Evolutionary conservation across 352 stramenopile genomes (phyloP).

Genomic region (Phytopythium delawarense): DNA sequence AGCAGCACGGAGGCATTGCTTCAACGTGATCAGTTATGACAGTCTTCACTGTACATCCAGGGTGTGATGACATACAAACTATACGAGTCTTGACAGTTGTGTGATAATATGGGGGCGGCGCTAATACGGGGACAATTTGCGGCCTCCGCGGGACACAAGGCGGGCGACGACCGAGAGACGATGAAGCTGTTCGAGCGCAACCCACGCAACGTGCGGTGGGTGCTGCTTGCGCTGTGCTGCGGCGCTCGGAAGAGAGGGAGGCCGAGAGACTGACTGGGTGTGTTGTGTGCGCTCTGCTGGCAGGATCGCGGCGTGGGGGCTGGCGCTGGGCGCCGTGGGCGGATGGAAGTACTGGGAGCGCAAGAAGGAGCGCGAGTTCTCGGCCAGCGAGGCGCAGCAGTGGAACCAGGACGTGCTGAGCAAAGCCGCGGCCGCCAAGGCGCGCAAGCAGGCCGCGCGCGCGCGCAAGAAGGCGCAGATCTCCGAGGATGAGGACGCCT

Average conservation of each 20-base stretch:
- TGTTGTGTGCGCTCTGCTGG: background rate
- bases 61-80: background rate
- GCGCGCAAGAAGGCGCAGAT: background rate
- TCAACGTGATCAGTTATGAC: background rate
- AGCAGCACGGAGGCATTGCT: background rate
- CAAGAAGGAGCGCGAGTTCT: conserved; percentile 58
- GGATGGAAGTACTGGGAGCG: conserved; percentile 58
- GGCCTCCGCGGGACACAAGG: background rate
- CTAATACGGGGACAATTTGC: no score
- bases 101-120: no score
- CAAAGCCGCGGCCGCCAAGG: conserved; percentile 25
- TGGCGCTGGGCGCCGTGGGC: conserved; percentile 30
- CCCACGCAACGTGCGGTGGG: conserved; percentile 36
- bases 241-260: no score
- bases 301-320: conserved; percentile 52
- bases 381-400: conserved; percentile 26
- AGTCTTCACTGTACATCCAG: background rate
- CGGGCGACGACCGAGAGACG: background rate
- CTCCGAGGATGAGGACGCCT: background rate
- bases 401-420: conserved; percentile 61
- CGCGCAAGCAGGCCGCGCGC: conserved; percentile 8
- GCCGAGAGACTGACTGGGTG: no score
- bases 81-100: background rate
- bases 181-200: conserved; percentile 31
- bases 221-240: background rate